These are phyloP conservation scores for Citrus medica DNA, from an alignment of 345 rosid genomes.

Conservation along the genomic window DNA sequence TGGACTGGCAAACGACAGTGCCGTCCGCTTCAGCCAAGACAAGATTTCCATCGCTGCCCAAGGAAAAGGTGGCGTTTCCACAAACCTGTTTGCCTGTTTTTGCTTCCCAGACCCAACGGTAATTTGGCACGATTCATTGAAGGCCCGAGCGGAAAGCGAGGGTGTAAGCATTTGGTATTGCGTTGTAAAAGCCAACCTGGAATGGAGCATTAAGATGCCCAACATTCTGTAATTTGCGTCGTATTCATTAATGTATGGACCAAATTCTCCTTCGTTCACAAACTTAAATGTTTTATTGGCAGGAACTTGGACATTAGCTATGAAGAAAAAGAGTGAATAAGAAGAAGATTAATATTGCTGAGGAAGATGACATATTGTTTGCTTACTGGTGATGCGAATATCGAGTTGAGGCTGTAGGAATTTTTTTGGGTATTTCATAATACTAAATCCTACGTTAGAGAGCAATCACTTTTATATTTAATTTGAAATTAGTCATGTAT, in stretches of 20 bases:
- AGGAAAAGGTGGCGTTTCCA: conserved; percentile 27
- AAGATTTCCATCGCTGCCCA: conserved; percentile 21
- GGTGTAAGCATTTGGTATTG: conserved; percentile 24
- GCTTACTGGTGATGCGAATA: neutral
- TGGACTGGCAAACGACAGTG: conserved; percentile 31
- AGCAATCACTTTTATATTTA: too few relatives aligned
- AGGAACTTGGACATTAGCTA: conserved; percentile 9
- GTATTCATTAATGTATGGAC: conserved; percentile 16
- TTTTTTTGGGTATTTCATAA: too few relatives aligned
- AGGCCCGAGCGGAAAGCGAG: conserved; percentile 21
- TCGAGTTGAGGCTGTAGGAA: neutral
- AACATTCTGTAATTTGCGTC: conserved; percentile 10
- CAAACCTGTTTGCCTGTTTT: conserved; percentile 28
- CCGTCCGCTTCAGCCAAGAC: conserved; percentile 26
- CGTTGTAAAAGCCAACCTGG: conserved; percentile 27
- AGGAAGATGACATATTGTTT: neutral
- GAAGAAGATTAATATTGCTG: neutral
- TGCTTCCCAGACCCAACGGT: conserved; percentile 38
- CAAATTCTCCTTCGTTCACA: conserved; percentile 23
- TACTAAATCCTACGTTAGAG: fast-evolving
- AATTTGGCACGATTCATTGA: conserved; percentile 1
- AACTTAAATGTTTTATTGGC: conserved; percentile 9
- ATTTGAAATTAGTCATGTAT: too few relatives aligned
- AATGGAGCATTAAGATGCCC: conserved; percentile 9
- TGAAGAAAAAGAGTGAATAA: neutral